Conservation (phyloP, 176 grass and related monocot genomes). For the Musa itinerans region DNA sequence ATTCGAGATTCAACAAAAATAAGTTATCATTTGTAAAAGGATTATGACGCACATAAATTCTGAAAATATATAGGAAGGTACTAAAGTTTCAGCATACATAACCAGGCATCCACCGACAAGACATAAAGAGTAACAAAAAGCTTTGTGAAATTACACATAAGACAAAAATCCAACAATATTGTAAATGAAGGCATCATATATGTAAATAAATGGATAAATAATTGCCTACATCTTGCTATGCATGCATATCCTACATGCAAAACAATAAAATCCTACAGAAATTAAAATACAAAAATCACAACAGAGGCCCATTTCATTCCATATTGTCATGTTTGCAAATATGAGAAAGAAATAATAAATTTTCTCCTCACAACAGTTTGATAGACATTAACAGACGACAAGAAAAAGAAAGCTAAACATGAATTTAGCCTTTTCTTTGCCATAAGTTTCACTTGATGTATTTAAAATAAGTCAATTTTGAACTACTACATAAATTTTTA, state of each 20-base stretch:
- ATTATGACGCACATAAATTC: neutral
- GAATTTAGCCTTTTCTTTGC: too few species aligned
- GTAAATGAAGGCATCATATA: constrained; percentile 3
- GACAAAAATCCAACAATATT: neutral
- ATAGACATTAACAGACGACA: neutral
- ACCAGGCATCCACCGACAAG: too few species aligned
- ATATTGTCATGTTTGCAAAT: constrained; percentile 27
- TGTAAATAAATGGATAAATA: neutral
- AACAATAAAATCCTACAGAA: constrained; percentile 88
- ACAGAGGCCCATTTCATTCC: constrained; percentile 29
- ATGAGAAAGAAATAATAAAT: constrained; percentile 8
- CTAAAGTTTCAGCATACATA: too few species aligned
- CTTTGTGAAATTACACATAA: constrained; percentile 17
- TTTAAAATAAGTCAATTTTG: too few species aligned
- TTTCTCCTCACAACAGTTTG: neutral
- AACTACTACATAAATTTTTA: too few species aligned
- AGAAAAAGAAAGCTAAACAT: neutral
- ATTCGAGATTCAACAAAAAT: too few species aligned
- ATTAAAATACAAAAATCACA: constrained; percentile 95
- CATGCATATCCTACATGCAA: constrained; percentile 63
- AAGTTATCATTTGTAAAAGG: too few species aligned
- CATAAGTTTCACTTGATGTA: too few species aligned
- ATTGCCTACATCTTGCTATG: constrained; percentile 67
- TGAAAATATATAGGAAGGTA: too few species aligned
- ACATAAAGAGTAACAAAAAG: neutral